phyloP scores from a whole-genome alignment of 768 basidiomycete genomes.

The Serendipita vermifera region DNA sequence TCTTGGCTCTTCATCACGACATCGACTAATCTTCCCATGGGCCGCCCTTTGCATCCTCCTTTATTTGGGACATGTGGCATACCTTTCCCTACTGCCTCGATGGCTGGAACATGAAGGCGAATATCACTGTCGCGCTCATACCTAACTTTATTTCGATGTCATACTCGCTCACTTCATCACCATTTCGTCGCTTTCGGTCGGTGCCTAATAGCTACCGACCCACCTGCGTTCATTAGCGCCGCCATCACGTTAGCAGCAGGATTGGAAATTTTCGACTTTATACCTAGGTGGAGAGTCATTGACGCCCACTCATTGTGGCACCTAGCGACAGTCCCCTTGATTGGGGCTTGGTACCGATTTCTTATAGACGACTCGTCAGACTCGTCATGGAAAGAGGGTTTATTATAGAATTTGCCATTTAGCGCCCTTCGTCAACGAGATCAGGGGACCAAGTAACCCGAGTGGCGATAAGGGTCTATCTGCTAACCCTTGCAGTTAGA shows the following conservation, averaged over 20 bases:
- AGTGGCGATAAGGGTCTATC: too few relatives aligned
- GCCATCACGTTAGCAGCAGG: constrained; percentile 61
- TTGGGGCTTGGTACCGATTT: constrained; percentile 76
- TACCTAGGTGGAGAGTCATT: constrained; percentile 54
- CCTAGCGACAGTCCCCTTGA: constrained; percentile 64
- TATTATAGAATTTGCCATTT: too few relatives aligned
- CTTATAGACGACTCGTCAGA: constrained; percentile 59
- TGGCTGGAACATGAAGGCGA: constrained; percentile 83
- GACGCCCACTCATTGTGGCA: constrained; percentile 97
- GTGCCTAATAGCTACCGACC: constrained; percentile 13
- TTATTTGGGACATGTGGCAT: constrained; percentile 62
- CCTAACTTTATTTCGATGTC: constrained; percentile 76
- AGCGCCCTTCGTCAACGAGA: too few relatives aligned
- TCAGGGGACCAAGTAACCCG: too few relatives aligned
- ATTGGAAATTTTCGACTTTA: constrained; percentile 86
- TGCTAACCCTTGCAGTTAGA: too few relatives aligned
- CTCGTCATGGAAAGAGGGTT: constrained; percentile 3
- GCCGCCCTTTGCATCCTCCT: constrained; percentile 38
- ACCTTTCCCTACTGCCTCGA: constrained; percentile 66
- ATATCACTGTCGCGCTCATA: constrained; percentile 54
- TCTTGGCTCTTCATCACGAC: background rate
- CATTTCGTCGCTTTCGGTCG: constrained; percentile 36
- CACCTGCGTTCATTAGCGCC: constrained; percentile 33
- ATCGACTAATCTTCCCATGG: constrained; percentile 26
- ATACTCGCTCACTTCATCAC: constrained; percentile 47